Conservation (phyloP, 768 basidiomycete genomes). For the Symmetrospora coprosmae region DNA sequence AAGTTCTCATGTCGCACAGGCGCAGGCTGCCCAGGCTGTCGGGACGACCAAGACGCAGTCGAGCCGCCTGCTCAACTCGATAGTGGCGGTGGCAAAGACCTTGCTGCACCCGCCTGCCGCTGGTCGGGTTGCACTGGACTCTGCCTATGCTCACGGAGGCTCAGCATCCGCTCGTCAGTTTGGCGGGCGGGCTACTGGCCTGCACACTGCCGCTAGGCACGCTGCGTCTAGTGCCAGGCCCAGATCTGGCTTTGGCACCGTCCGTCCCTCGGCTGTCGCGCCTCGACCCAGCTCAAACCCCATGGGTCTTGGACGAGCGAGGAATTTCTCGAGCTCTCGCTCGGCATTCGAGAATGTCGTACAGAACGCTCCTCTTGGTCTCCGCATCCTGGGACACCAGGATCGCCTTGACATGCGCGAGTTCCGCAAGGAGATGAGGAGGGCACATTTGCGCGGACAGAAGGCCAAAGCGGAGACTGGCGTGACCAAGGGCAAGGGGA, state of each 20-base stretch:
- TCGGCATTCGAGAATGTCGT: conserved; percentile 16
- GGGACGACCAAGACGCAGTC: not conserved
- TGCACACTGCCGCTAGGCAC: conserved; percentile 8
- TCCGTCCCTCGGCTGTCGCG: not conserved
- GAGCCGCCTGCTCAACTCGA: not conserved
- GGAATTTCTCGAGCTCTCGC: conserved; percentile 11
- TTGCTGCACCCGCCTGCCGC: not conserved
- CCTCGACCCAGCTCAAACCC: not conserved
- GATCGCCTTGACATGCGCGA: conserved; percentile 8
- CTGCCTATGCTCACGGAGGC: no score
- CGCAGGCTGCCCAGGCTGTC: not conserved
- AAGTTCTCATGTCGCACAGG: not conserved
- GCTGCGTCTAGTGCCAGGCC: not conserved
- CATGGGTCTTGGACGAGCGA: conserved; percentile 3
- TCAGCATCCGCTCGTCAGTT: no score
- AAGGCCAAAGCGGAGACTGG: not conserved
- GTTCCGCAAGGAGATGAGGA: conserved; percentile 1
- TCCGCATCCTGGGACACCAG: conserved; percentile 5
- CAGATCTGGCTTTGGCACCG: conserved; percentile 7
- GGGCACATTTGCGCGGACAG: not conserved
- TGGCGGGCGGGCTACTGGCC: not conserved
- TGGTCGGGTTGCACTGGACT: no score
- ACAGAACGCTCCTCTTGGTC: conserved; percentile 12
- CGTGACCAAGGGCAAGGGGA: not conserved
- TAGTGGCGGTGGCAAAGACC: not conserved